phyloP scores from a whole-genome alignment of 2,329 filamentous ascomycete species.

The Diaporthe humulicola region DNA sequence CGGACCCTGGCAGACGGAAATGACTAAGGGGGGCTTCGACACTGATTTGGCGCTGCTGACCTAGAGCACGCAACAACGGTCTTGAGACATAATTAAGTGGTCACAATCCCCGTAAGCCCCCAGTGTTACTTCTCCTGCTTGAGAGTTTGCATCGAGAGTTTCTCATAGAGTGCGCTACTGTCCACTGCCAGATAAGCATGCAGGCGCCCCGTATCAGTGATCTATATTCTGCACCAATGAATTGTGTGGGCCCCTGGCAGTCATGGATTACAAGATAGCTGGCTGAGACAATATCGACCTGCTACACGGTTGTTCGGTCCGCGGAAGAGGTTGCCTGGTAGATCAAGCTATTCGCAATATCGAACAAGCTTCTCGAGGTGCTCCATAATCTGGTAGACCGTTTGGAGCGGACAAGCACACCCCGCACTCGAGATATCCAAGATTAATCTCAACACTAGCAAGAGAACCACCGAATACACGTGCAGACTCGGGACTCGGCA shows the following conservation, averaged over 20 bases:
- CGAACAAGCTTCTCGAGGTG: constrained; percentile 21
- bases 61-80: not conserved
- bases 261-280: not conserved
- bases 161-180: constrained; percentile 26
- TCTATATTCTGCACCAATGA: constrained; percentile 27
- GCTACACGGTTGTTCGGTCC: constrained; percentile 15
- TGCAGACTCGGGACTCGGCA: constrained; percentile 27
- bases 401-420: constrained; percentile 4
- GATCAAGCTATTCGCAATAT: constrained; percentile 14
- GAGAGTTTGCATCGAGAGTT: constrained; percentile 13
- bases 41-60: constrained; percentile 8
- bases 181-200: constrained; percentile 12
- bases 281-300: constrained; percentile 18
- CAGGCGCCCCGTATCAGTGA: constrained; percentile 17
- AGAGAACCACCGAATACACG: constrained; percentile 34
- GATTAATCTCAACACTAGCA: not conserved
- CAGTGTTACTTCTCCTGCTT: not conserved
- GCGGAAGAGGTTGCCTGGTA: not conserved
- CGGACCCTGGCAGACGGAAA: constrained; percentile 22
- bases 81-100: constrained; percentile 19
- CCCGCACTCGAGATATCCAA: not conserved
- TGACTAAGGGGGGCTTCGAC: constrained; percentile 8
- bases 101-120: not conserved
- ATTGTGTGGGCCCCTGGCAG: constrained; percentile 3
- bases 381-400: not conserved